Conservation (phyloP, 129 eudicot species). For the Heracleum sosnowskyi region DNA sequence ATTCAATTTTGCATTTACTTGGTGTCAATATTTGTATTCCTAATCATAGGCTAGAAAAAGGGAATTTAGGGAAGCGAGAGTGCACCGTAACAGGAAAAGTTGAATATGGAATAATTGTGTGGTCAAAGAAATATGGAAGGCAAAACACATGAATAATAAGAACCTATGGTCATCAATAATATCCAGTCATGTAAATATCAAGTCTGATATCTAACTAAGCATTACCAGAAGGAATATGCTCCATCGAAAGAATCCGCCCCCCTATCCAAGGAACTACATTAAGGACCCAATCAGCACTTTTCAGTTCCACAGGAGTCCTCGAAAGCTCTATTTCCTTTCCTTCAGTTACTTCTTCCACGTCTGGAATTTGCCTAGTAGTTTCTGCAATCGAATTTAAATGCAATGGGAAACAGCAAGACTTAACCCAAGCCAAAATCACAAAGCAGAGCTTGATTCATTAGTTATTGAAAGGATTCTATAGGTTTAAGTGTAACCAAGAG, state of each 20-base stretch:
- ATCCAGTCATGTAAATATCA: too few relatives aligned
- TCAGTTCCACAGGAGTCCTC: slow-evolving; percentile 56
- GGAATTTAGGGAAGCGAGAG: neutral
- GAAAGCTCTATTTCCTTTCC: slow-evolving; percentile 68
- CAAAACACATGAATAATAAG: neutral
- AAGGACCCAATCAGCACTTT: slow-evolving; percentile 78
- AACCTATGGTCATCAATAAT: too few relatives aligned
- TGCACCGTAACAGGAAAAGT: neutral
- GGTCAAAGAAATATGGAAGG: neutral
- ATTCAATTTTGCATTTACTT: slow-evolving; percentile 4
- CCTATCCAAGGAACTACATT: slow-evolving; percentile 97
- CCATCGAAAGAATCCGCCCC: slow-evolving; percentile 84
- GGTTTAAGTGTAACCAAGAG: neutral
- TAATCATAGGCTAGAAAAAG: neutral
- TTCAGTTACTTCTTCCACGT: slow-evolving; percentile 40
- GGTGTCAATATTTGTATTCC: neutral
- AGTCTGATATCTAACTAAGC: too few relatives aligned
- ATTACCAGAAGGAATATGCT: slow-evolving; percentile 81
- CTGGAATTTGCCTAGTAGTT: slow-evolving; percentile 69
- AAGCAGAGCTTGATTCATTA: too few relatives aligned
- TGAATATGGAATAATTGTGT: neutral
- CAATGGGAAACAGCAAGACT: neutral
- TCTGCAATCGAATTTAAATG: slow-evolving; percentile 35
- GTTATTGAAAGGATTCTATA: neutral
- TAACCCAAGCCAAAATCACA: too few relatives aligned